Evolutionary conservation across 352 stramenopile genomes (phyloP).

Genomic region (Pythium rishiriense): DNA sequence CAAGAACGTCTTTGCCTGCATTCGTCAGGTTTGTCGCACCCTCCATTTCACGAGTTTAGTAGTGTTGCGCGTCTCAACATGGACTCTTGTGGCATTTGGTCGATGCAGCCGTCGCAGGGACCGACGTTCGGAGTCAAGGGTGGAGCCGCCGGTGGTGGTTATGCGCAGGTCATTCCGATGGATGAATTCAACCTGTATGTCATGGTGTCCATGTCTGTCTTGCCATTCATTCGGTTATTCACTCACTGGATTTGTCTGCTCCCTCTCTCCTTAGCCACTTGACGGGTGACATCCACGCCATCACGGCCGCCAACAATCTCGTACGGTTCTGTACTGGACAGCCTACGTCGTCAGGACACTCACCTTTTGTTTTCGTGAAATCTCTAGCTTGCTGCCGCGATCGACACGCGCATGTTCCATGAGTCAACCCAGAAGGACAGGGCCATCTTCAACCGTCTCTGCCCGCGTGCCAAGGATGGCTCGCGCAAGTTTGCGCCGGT

Average conservation of each 20-base stretch:
- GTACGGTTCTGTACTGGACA: conserved; percentile 21
- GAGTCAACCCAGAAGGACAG: conserved; percentile 88
- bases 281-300: conserved; percentile 98
- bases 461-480: conserved; percentile 80
- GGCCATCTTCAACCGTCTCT: conserved; percentile 85
- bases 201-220: not conserved
- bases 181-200: conserved; percentile 98
- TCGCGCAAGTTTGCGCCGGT: conserved; percentile 85
- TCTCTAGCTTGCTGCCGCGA: conserved; percentile 94
- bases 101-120: conserved; percentile 92
- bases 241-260: not conserved
- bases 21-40: conserved; percentile 84
- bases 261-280: conserved; percentile 78
- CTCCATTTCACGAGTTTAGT: too few species aligned
- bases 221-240: not conserved
- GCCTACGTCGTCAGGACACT: too few species aligned
- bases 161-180: conserved; percentile 94
- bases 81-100: not conserved
- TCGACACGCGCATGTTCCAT: conserved; percentile 99
- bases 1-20: conserved; percentile 96
- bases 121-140: conserved; percentile 99
- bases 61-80: too few species aligned
- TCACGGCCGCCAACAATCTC: conserved; percentile 98
- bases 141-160: conserved; percentile 81
- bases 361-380: too few species aligned